phyloP scores from a whole-genome alignment of 306 rosid species.

The Castanopsis chinensis region DNA sequence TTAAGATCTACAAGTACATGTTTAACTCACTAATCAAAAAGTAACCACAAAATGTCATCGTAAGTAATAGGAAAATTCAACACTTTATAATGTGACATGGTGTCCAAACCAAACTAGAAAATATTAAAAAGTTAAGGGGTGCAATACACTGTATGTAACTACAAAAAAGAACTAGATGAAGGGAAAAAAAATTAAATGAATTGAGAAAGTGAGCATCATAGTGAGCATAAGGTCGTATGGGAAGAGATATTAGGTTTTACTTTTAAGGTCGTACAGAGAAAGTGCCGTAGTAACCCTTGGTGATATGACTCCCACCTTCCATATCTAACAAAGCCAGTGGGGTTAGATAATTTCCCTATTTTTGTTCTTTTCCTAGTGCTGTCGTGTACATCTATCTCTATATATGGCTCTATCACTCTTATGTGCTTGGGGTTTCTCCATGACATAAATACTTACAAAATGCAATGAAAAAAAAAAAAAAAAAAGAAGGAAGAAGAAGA shows the following conservation, averaged over 20 bases:
- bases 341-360: neutral
- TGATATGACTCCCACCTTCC: constrained; percentile 52
- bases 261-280: constrained; percentile 46
- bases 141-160: too few relatives aligned
- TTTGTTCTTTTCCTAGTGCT: neutral
- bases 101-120: too few relatives aligned
- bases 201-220: neutral
- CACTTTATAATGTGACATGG: too few relatives aligned
- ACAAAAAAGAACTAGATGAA: too few relatives aligned
- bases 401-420: neutral
- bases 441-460: neutral
- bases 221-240: neutral
- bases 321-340: constrained; percentile 27
- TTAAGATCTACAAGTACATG: too few relatives aligned
- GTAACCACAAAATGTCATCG: too few relatives aligned
- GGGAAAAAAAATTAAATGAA: neutral
- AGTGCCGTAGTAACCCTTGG: constrained; percentile 40
- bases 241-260: constrained; percentile 18
- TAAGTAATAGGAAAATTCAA: too few relatives aligned
- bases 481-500: too few relatives aligned
- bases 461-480: neutral
- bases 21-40: too few relatives aligned
- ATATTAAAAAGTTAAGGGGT: too few relatives aligned
- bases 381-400: neutral
- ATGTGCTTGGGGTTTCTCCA: neutral